Evolutionary conservation across 495 filamentous ascomycete genomes (phyloP), one percentile per base, ranked within the genome.

Genomic region (Daldinia concentrica): DNA sequence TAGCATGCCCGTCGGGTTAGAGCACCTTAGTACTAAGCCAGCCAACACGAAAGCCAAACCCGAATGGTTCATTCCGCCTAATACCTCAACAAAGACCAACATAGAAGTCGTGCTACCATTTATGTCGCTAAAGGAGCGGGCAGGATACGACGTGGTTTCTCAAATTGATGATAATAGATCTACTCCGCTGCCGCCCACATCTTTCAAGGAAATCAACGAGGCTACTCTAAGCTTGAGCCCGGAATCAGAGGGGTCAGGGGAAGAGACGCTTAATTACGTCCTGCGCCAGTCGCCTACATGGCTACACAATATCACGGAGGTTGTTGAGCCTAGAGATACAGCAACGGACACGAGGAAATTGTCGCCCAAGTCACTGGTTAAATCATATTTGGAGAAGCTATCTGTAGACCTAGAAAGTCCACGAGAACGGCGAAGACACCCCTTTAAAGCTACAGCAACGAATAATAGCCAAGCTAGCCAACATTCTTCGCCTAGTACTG

Each of bases 151-250:
- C 0, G 56, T 34, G 6, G 7, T 65, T 14, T 73, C 70, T 62
- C 50, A 17, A 7, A 17, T 6, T 27, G 11, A 24, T 8, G 48
- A 54, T 17, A 45, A 63, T 12, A 26, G 26, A n/a, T 41, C 12
- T 24, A 55, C 50, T 37, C 60, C 56, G n/a, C 43, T 36, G 15
- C 45, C 43, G 6, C 64, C 64, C 4, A 72, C 64, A 36, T 69
- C 64, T 14, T 69, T 73, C 61, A 58, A 69, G 32, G 61, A 73
- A 34, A 68, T 73, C 45, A 69, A 73, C 57, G 37, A 64, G 32
- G 57, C 60, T 6, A 69, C 55, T 29, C 32, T 57, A 12, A 45
- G 30, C 12, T 4, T 4, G 6, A 30, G 30, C 15, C 6, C 5
- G 1, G 56, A 65, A 22, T 52, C 50, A 9, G 30, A 56, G 14